Evolutionary conservation across 2,329 filamentous ascomycete genomes (phyloP).

Genomic region (Massarina eburnea): DNA sequence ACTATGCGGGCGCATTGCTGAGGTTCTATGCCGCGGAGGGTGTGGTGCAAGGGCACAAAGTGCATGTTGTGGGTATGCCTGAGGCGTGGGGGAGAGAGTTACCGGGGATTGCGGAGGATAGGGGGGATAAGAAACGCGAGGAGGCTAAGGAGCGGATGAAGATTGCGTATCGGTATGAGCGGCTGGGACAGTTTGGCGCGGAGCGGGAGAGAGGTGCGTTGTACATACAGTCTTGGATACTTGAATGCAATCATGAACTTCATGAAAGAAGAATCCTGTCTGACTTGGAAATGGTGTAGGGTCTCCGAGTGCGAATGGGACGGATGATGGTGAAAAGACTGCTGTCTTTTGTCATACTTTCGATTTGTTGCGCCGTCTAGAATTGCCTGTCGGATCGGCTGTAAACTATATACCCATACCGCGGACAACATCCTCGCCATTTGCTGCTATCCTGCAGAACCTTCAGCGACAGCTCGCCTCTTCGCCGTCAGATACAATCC

Average conservation of each 20-base stretch:
- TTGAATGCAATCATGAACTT: constrained; percentile 14
- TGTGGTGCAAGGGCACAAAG: constrained; percentile 82
- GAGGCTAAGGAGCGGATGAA: constrained; percentile 71
- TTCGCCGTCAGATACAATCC: constrained; percentile 61
- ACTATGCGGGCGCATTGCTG: constrained; percentile 82
- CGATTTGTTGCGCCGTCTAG: constrained; percentile 54
- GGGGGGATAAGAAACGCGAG: constrained; percentile 31
- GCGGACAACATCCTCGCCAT: constrained; percentile 64
- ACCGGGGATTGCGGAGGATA: constrained; percentile 65
- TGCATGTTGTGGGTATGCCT: constrained; percentile 80
- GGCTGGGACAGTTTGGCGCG: constrained; percentile 68
- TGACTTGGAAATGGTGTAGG: constrained; percentile 19
- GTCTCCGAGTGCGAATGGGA: constrained; percentile 21
- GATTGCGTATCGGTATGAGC: constrained; percentile 97
- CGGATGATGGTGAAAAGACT: constrained; percentile 38
- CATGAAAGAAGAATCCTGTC: constrained; percentile 7
- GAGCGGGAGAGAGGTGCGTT: constrained; percentile 65
- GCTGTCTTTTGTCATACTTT: constrained; percentile 54
- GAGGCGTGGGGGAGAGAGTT: constrained; percentile 82
- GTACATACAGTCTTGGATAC: constrained; percentile 5
- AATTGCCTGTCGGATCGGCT: constrained; percentile 42
- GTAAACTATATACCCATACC: constrained; percentile 56
- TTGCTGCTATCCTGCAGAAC: constrained; percentile 67
- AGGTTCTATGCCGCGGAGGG: constrained; percentile 93
- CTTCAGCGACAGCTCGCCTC: constrained; percentile 56